Evolutionary conservation across 2,329 filamentous ascomycete species (phyloP), one percentile per base, ranked within the genome.

Genomic region (Curvularia hawaiiensis): DNA sequence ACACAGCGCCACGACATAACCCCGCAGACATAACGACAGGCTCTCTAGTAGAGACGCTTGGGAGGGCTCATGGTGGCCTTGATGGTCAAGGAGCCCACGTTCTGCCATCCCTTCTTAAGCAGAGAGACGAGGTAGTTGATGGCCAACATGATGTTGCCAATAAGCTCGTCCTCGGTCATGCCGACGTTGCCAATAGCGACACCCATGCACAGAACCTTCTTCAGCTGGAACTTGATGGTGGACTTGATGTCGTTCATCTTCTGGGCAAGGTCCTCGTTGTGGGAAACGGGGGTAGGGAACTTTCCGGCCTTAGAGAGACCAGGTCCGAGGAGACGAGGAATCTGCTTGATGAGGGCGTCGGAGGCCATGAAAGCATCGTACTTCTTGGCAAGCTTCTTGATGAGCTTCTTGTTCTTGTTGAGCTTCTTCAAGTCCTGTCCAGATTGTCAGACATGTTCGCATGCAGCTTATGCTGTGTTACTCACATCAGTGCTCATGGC

Each of bases 321-420:
- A 55, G 74, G 95, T 82, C 95, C 95, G 80, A 99, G 85, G 81
- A 99, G 92, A 97, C 95, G 95, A 75, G 95, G 95, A 77, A 99
- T 98, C 87, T 97, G 93, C 90, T 97, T 97, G 90, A 99, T 97
- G 78, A 99, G 85, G 78, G 90, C 85, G 79, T 99, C 95, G 79
- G 94, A 98, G 80, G 95, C 90, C 79, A 99, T 84, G 85, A 99
- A 99, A 75, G 95, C 95, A 83, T 99, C 95, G 89, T 99, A 98
- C 88, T 99, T 99, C 89, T 93, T 92, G 67, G 95, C 95, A 71
- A 99, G 91, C 90, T 99, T 99, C 92, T 99, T 99, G 90, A 99
- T 97, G 78, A 98, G 90, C 90, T 99, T 99, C 91, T 99, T 98
- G 92, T 99, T 99, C 92, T 99, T 99, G 90, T 99, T 99, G 74